Percentiles rank a stretch among this genome's conserved stretches.
Evolutionary conservation across 129 eudicot species (phyloP).

Genomic region (Flaveria ramosissima): DNA sequence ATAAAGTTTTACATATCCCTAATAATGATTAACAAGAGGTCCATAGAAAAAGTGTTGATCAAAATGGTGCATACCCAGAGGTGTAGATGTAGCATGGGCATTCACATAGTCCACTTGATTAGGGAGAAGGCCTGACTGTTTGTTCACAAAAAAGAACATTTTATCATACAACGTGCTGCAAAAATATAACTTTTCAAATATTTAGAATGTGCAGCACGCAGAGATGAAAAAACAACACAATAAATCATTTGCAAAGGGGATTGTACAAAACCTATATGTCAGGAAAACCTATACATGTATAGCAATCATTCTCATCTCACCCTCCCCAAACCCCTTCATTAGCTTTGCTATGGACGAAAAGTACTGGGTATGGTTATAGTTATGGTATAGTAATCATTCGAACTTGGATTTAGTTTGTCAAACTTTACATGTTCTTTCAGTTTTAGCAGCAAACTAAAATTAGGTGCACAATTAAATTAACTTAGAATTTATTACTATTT

Average conservation of each 20-base stretch:
- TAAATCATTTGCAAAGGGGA: not conserved
- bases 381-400: no score
- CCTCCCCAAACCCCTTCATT: no score
- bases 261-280: not conserved
- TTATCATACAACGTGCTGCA: not conserved
- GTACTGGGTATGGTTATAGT: no score
- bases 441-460: not conserved
- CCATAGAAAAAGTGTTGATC: not conserved
- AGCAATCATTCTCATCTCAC: not conserved
- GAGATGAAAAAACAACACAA: not conserved
- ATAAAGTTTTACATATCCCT: not conserved
- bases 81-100: conserved; percentile 98
- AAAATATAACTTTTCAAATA: not conserved
- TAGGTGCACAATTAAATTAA: not conserved
- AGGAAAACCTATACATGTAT: not conserved
- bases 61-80: conserved; percentile 50
- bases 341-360: no score
- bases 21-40: not conserved
- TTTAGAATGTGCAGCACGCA: not conserved
- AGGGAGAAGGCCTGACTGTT: conserved; percentile 76
- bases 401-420: not conserved
- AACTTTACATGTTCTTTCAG: not conserved
- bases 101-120: conserved; percentile 90
- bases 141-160: conserved; percentile 22
- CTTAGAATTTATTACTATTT: not conserved